Base-by-base conservation (phyloP, 805 yeast species). In the Candida montana region DNA sequence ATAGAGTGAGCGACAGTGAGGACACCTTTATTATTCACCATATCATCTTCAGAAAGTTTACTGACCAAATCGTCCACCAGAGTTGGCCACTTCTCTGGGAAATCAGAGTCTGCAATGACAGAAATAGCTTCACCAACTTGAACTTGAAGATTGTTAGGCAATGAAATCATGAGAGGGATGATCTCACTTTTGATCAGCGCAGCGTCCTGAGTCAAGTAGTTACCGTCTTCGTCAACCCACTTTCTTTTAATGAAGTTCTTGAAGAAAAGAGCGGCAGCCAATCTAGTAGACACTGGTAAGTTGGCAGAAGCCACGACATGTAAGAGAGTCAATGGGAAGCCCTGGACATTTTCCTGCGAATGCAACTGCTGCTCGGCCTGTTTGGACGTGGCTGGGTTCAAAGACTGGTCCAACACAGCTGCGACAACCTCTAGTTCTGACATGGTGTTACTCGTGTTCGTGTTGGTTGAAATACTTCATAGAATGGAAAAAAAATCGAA, bases 81-180 rank as follows among this genome's bases (percentile, higher is more conserved):
- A 39, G 74, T 72, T 2, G 80, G 78, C 99, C 99, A 93, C 38
- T 79, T 69, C 31, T 83, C 83, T 1, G 99, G 99, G 65, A 93
- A 93, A 61, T 93, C 99, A 44, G 89, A 81, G 59, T 90, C 96
- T 4, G 99, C 99, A 54, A 93, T 91, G 40, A 86, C 69, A 13
- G 95, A 80, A 42, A 95, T 81, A 2, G 96, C 81, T 63, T 95
- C 99, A 40, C 97, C 98, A 38, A 93, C 76, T 66, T 95, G 99
- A n/a, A 81, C 71, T 58, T 91, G 96, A 42, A 93, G 67, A 50
- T 81, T 75, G 37, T 75, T 75, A 6, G 96, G 96, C 38, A 89
- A 67, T 29, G 76, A 62, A 47, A 90, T 81, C 98, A 93, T 89
- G 46, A 90, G 68, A n/a, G 81, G 79, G 38, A 93, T 74, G 49